phyloP scores from a whole-genome alignment of 352 stramenopile genomes.

The Globisporangium viniferum region DNA sequence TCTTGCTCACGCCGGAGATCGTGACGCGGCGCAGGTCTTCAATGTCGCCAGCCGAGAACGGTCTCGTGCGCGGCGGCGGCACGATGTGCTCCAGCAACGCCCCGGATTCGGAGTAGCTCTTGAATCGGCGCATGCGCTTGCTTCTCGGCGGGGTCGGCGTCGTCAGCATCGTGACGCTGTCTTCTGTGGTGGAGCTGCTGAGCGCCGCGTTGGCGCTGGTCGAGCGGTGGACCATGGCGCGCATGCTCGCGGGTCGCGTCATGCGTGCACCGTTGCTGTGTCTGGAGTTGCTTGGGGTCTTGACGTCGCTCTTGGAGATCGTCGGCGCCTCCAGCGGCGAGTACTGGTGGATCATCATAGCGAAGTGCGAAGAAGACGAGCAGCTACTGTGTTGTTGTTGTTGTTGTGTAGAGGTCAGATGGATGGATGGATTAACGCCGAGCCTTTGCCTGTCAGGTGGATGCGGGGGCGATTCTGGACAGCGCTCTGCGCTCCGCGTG shows the following conservation, averaged over 20 bases:
- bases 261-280: background rate
- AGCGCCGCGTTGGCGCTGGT: constrained; percentile 12
- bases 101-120: constrained; percentile 66
- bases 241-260: constrained; percentile 13
- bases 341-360: constrained; percentile 22
- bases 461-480: background rate
- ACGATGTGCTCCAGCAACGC: constrained; percentile 44
- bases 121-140: constrained; percentile 36
- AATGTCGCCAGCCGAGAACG: constrained; percentile 51
- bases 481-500: constrained; percentile 7
- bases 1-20: constrained; percentile 66
- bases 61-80: constrained; percentile 27
- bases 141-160: constrained; percentile 15
- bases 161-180: constrained; percentile 20
- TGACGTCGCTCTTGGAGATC: constrained; percentile 4
- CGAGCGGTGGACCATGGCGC: constrained; percentile 10
- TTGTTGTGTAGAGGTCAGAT: background rate
- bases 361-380: background rate
- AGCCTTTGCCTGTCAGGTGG: background rate
- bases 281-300: background rate
- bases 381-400: background rate
- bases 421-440: background rate
- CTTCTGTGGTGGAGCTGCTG: background rate
- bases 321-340: constrained; percentile 6
- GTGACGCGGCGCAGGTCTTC: constrained; percentile 48